Conservation (phyloP, 163 green algal genomes). For the Scenedesmus sp. region DNA sequence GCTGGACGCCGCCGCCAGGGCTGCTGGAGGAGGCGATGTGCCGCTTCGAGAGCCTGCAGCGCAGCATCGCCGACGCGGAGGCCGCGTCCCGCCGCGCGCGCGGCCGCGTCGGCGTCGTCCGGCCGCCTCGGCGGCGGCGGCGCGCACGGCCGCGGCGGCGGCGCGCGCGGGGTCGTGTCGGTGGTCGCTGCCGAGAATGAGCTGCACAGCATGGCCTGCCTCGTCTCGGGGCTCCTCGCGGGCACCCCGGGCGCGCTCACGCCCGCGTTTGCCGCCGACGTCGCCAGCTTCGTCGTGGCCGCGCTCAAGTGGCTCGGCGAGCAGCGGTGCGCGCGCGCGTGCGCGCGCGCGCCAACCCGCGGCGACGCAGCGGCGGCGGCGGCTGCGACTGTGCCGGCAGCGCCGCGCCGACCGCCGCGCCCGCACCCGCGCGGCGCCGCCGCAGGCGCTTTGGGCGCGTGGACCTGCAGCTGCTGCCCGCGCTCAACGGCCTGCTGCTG, state of each 20-base stretch:
- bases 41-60: slow-evolving; percentile 29
- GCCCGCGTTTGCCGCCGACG: slow-evolving; percentile 27
- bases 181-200: slow-evolving; percentile 3
- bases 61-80: background rate
- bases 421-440: background rate
- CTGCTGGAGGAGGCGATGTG: slow-evolving; percentile 42
- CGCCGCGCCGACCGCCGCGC: too few species aligned
- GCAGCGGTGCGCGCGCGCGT: slow-evolving; percentile 5
- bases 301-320: slow-evolving; percentile 9
- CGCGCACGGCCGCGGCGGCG: background rate
- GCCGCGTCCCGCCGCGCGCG: background rate
- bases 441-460: slow-evolving; percentile 18
- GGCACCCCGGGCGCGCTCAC: slow-evolving; percentile 14
- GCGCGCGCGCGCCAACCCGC: too few species aligned
- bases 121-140: background rate
- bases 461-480: slow-evolving; percentile 20
- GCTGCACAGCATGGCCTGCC: slow-evolving; percentile 10
- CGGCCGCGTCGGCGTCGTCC: background rate
- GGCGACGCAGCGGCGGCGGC: background rate
- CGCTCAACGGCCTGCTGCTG: slow-evolving; percentile 30
- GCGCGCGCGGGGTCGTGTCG: background rate
- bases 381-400: background rate
- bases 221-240: slow-evolving; percentile 19
- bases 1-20: too few species aligned
- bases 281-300: slow-evolving; percentile 2